Evolutionary conservation across 148 eudicot species (phyloP), one percentile per base, ranked within the genome.

Genomic region (Tetragonia tetragonoides): DNA sequence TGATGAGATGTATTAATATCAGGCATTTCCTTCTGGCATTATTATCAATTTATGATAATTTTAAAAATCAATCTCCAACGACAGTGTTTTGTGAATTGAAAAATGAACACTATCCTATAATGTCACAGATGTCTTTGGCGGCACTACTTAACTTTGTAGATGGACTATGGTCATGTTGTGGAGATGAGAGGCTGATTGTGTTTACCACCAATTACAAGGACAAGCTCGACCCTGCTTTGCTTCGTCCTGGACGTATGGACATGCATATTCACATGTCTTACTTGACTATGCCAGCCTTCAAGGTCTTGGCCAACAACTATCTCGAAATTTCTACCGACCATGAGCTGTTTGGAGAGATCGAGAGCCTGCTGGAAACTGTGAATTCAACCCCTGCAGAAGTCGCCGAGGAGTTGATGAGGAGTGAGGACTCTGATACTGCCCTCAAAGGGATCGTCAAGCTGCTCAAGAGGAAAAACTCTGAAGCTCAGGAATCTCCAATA

Each of bases 171-270:
- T 87, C 89, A 14, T 80, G 89, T 18, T 84, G 87, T 73, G 89
- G 89, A 23, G 89, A 87, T 17, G 86, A 87, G 57, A 74, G 87
- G 41, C 85, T 84, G 40, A 87, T 87, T 14, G 59, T 84, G 3
- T 87, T 87, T 39, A 84, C 89, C 2, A 84, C 89, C n/a, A 85
- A 86, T 68, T 76, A 83, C 62, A 86, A 81, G 66, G 86, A 81
- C 0, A 81, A 54, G 73, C 83, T 87, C 18, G 92, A 88, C 41
- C 86, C 89, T 1, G 90, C 94, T 0, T 62, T 88, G 61, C n/a
- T 90, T 23, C 84, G 92, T 2, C 90, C 92, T 0, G 94, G 92
- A 3, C 82, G 90, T 18, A 90, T 90, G 94, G 90, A 90, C 68
- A 70, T 88, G 84, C 92, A 90, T 76, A 74, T 90, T 64, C 86